Evolutionary conservation across 108 stramenopile species (phyloP).

Genomic region (Parietichytrium sp.): DNA sequence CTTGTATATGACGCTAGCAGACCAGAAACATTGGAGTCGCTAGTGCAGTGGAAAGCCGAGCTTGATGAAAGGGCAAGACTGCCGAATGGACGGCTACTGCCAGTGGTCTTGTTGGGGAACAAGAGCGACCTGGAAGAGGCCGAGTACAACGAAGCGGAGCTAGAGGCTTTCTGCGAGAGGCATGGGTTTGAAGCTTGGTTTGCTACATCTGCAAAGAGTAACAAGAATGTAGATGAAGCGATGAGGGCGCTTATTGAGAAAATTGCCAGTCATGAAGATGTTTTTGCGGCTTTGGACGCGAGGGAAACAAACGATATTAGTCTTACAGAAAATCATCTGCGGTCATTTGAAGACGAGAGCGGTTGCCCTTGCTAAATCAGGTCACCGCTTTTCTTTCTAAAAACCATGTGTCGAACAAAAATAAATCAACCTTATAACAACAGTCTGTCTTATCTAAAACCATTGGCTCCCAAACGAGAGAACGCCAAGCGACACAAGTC

Average conservation of each 20-base stretch:
- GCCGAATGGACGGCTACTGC: slow-evolving; percentile 52
- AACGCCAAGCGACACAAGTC: no score
- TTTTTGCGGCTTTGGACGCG: neutral
- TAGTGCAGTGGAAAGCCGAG: slow-evolving; percentile 52
- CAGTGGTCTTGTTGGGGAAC: slow-evolving; percentile 50
- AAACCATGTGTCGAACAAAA: no score
- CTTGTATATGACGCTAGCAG: slow-evolving; percentile 50
- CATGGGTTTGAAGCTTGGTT: slow-evolving; percentile 34
- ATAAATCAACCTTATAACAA: no score
- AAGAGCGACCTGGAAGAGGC: slow-evolving; percentile 36
- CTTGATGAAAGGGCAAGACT: slow-evolving; percentile 50
- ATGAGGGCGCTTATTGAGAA: neutral
- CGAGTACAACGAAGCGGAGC: neutral
- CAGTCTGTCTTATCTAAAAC: no score
- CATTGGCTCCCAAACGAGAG: no score
- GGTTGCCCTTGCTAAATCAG: no score
- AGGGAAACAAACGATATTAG: neutral
- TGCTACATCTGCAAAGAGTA: slow-evolving; percentile 35
- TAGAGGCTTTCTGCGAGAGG: neutral
- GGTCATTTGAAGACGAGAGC: no score
- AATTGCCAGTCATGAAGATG: neutral
- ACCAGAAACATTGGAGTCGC: slow-evolving; percentile 46
- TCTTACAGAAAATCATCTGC: no score
- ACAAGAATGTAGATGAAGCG: neutral
- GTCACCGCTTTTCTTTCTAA: no score